phyloP scores from a whole-genome alignment of 2,329 filamentous ascomycete species.

The Arthrobotrys conoides region DNA sequence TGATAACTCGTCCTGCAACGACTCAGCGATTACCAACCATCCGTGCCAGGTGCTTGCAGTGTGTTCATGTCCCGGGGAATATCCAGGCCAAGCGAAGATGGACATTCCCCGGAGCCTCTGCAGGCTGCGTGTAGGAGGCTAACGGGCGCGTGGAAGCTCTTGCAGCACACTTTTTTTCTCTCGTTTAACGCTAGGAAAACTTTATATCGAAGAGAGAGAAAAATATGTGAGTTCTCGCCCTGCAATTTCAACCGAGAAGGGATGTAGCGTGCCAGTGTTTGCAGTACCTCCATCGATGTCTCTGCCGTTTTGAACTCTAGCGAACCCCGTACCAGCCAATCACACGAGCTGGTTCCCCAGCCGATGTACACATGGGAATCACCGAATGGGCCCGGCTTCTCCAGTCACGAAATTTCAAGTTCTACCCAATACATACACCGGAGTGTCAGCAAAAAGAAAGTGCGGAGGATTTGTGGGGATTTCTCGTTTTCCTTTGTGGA shows the following conservation, averaged over 20 bases:
- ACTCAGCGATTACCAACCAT: slow-evolving; percentile 57
- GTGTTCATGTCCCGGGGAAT: slow-evolving; percentile 34
- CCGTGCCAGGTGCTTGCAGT: slow-evolving; percentile 16
- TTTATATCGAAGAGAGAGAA: slow-evolving; percentile 15
- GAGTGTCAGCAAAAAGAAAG: slow-evolving; percentile 3
- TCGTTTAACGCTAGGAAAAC: slow-evolving; percentile 15
- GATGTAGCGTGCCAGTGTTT: slow-evolving; percentile 37
- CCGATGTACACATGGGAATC: slow-evolving; percentile 16
- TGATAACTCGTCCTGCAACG: slow-evolving; percentile 12
- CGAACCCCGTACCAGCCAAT: slow-evolving; percentile 36
- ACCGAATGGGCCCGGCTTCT: slow-evolving; percentile 41
- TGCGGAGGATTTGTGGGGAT: slow-evolving; percentile 55
- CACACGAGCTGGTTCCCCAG: slow-evolving; percentile 24
- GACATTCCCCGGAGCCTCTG: slow-evolving; percentile 40
- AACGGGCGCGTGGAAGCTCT: slow-evolving; percentile 27
- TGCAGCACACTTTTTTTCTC: background rate
- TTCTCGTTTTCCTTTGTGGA: slow-evolving; percentile 29
- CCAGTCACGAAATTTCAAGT: slow-evolving; percentile 25
- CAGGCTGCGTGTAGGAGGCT: background rate
- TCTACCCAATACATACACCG: slow-evolving; percentile 31
- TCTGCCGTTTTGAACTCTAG: slow-evolving; percentile 46
- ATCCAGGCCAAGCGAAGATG: slow-evolving; percentile 49
- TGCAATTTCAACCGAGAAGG: slow-evolving; percentile 47
- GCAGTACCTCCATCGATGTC: slow-evolving; percentile 3
- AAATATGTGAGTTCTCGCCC: slow-evolving; percentile 24